Percentiles rank a stretch among this genome's conserved stretches.
Conservation (phyloP, 495 filamentous ascomycete genomes). For the Penicillium angulare region DNA sequence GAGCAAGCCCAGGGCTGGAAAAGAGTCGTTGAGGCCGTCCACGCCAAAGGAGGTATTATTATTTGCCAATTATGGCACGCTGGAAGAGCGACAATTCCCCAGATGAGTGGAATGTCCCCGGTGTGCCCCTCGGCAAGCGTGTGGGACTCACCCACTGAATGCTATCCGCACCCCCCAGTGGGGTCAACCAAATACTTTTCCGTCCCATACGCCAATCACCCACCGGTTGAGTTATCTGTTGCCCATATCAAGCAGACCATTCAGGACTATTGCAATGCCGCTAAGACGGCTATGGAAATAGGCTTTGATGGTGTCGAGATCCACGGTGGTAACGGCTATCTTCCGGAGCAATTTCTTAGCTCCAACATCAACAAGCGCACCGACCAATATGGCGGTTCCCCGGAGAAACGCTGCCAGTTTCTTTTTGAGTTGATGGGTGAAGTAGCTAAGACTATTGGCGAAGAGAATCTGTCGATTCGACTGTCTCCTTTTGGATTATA, state of each 20-base stretch:
- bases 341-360: constrained; percentile 63
- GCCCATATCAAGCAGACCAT: constrained; percentile 53
- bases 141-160: constrained; percentile 41
- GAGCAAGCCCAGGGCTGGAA: constrained; percentile 51
- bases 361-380: constrained; percentile 53
- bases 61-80: background rate
- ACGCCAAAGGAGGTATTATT: constrained; percentile 2
- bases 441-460: constrained; percentile 10
- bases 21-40: constrained; percentile 31
- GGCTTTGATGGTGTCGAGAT: constrained; percentile 62
- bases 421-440: constrained; percentile 38
- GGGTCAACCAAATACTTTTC: constrained; percentile 19
- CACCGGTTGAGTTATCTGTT: constrained; percentile 42
- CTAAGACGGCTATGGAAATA: constrained; percentile 55
- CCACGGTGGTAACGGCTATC: constrained; percentile 61
- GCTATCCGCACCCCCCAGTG: constrained; percentile 25
- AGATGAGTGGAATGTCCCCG: background rate
- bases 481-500: constrained; percentile 35
- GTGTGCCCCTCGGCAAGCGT: constrained; percentile 35
- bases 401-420: constrained; percentile 52
- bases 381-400: constrained; percentile 55
- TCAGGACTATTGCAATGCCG: constrained; percentile 53
- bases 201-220: constrained; percentile 32
- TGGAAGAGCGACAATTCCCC: constrained; percentile 1
- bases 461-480: constrained; percentile 27